Conservation (phyloP, 2,329 filamentous ascomycete species). For the Pseudocercospora fijiensis region DNA sequence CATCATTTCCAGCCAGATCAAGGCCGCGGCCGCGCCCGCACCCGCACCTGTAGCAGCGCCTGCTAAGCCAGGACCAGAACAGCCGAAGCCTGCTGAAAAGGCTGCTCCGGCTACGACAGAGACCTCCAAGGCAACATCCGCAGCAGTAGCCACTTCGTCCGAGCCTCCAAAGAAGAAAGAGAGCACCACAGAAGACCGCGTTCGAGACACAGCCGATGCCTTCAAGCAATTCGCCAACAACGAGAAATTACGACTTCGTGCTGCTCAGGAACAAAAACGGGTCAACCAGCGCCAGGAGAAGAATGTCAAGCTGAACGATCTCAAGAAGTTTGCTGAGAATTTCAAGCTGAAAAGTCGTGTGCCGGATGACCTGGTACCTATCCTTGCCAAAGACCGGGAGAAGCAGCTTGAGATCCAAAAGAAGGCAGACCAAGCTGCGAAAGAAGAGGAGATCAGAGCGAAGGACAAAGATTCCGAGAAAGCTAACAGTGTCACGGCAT, state of each 20-base stretch:
- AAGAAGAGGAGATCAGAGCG: conserved; percentile 51
- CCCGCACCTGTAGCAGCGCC: conserved; percentile 24
- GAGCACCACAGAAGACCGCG: conserved; percentile 60
- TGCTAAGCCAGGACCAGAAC: conserved; percentile 9
- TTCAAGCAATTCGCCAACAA: conserved; percentile 64
- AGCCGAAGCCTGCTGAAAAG: conserved; percentile 29
- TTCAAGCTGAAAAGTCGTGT: conserved; percentile 96
- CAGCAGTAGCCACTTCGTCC: neutral
- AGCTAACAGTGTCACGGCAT: conserved; percentile 22
- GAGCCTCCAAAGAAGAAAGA: conserved; percentile 32
- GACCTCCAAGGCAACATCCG: conserved; percentile 11
- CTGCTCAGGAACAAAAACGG: conserved; percentile 55
- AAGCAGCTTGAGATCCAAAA: conserved; percentile 94
- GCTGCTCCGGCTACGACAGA: conserved; percentile 22
- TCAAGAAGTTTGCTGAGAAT: conserved; percentile 89
- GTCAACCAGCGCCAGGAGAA: conserved; percentile 68
- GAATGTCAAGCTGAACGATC: conserved; percentile 85
- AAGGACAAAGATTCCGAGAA: conserved; percentile 41
- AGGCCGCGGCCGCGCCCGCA: too few species aligned
- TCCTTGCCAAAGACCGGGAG: conserved; percentile 91
- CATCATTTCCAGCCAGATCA: conserved; percentile 83
- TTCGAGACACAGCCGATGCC: conserved; percentile 60
- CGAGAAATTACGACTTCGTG: conserved; percentile 61
- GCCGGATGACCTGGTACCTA: conserved; percentile 85
- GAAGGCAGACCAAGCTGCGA: conserved; percentile 75